A percentile compares a stretch with the other conserved stretches of the same genome.
These are phyloP conservation scores for Corinectria fuckeliana DNA, from an alignment of 2,329 filamentous ascomycete species.

Conservation along the genomic window DNA sequence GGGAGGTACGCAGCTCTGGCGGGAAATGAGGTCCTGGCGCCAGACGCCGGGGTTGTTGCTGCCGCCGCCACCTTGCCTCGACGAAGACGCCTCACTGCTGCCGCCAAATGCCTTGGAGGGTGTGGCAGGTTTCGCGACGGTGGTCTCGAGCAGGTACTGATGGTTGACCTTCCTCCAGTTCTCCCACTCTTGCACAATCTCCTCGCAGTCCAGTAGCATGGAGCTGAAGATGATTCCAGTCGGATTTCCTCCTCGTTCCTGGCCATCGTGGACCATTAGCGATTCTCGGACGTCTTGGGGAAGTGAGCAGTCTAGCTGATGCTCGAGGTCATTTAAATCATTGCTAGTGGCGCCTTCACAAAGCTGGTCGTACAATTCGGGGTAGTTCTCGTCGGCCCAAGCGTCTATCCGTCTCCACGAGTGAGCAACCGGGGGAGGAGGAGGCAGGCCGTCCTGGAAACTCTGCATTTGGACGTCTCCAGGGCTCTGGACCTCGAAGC, in stretches of 20 bases:
- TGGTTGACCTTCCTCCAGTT: slow-evolving; percentile 95
- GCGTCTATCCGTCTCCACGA: slow-evolving; percentile 94
- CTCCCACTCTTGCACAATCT: slow-evolving; percentile 96
- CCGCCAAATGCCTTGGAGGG: slow-evolving; percentile 77
- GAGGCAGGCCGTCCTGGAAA: slow-evolving; percentile 89
- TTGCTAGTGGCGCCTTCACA: slow-evolving; percentile 92
- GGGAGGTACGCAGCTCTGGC: slow-evolving; percentile 87
- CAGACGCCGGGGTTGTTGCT: slow-evolving; percentile 69
- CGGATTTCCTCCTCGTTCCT: slow-evolving; percentile 89
- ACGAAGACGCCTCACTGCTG: slow-evolving; percentile 71
- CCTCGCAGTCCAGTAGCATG: slow-evolving; percentile 97
- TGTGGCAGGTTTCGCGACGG: slow-evolving; percentile 63
- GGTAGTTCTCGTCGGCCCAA: slow-evolving; percentile 95
- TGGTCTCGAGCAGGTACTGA: slow-evolving; percentile 75
- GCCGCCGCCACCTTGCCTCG: slow-evolving; percentile 59
- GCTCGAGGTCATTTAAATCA: slow-evolving; percentile 95
- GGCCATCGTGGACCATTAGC: slow-evolving; percentile 89
- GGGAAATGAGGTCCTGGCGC: slow-evolving; percentile 82
- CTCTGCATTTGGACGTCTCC: slow-evolving; percentile 97
- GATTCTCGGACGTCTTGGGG: slow-evolving; percentile 95
- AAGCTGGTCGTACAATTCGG: slow-evolving; percentile 91
- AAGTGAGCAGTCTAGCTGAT: slow-evolving; percentile 91
- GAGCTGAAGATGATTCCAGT: slow-evolving; percentile 92
- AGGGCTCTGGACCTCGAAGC: slow-evolving; percentile 72
- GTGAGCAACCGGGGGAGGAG: slow-evolving; percentile 84